Evolutionary conservation across 1,284 basidiomycete genomes (phyloP), one percentile per base, ranked within the genome.

Genomic region (Boletus austroedulis): DNA sequence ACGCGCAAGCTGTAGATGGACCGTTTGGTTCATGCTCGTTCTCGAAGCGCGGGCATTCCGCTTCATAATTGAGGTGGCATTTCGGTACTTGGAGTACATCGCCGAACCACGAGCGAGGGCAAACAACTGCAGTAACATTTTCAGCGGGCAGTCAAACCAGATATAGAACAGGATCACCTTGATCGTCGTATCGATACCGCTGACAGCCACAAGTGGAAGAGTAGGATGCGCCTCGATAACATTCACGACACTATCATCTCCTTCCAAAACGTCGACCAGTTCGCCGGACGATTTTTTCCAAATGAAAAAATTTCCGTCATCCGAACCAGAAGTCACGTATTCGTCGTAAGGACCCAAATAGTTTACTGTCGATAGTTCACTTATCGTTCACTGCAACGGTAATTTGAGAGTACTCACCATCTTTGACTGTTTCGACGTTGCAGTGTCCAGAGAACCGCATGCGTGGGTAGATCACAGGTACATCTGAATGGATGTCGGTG

Each of bases 341-440:
- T 94, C 86, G 60, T 94, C 90, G 38, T 76, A 73, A 5, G 87
- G 84, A 0, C 92, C 93, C 36, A 94, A 74, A 68, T 93, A 95
- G 70, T 92, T 94, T 45, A 94, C 92, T 94, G 48, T n/a, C 32
- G 45, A 45, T 43, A 28, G 57, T 50, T 36, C 26, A 49, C 40
- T 46, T 50, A 45, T 54, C 19, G 43, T 54, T 24, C 46, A 47
- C 52, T 36, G 28, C 21, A 6, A 11, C 45, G 51, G 29, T 49
- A 32, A 31, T 46, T 17, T 44, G 36, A 51, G n/a, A 43, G 50
- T 53, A 69, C 86, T 71, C 64, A 91, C 94, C 92, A 72, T 97
- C 95, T 74, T 97, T 98, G 56, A 95, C 85, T 0, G 95, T 98
- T 63, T 88, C 86, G 5, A 89, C 77, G 72, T 97, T 98, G 61